These are phyloP conservation scores for Colletotrichum zoysiae DNA, from an alignment of 2,329 filamentous ascomycete genomes.

Conservation along the genomic window DNA sequence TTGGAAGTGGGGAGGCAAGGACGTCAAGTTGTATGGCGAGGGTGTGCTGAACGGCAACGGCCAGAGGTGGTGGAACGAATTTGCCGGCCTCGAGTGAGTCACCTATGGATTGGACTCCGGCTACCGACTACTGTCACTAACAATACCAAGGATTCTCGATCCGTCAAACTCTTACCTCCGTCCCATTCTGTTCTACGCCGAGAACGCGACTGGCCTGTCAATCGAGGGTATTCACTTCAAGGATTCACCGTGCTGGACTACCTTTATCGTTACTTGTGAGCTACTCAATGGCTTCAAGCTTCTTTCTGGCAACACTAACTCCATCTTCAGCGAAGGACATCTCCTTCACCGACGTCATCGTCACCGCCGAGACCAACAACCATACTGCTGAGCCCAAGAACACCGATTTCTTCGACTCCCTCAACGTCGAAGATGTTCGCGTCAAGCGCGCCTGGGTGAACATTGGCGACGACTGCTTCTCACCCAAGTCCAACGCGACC, in stretches of 20 bases:
- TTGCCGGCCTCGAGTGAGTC: constrained; percentile 53
- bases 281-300: not conserved
- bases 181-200: constrained; percentile 70
- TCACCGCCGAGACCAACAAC: constrained; percentile 68
- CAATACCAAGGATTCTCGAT: constrained; percentile 55
- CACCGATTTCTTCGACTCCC: constrained; percentile 60
- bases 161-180: constrained; percentile 66
- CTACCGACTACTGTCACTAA: not conserved
- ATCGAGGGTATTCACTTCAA: constrained; percentile 71
- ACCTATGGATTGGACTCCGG: not conserved
- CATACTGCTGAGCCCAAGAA: constrained; percentile 73
- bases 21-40: constrained; percentile 71
- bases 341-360: constrained; percentile 65
- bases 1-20: constrained; percentile 74
- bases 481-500: constrained; percentile 73
- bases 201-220: constrained; percentile 69
- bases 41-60: constrained; percentile 74
- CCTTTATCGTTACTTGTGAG: constrained; percentile 68
- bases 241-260: constrained; percentile 73
- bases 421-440: constrained; percentile 42
- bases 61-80: constrained; percentile 71
- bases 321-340: constrained; percentile 57
- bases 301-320: not conserved
- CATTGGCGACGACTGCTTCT: constrained; percentile 75
- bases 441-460: constrained; percentile 55